phyloP scores from a whole-genome alignment of 352 stramenopile genomes.

The Aphanomyces cochlioides region DNA sequence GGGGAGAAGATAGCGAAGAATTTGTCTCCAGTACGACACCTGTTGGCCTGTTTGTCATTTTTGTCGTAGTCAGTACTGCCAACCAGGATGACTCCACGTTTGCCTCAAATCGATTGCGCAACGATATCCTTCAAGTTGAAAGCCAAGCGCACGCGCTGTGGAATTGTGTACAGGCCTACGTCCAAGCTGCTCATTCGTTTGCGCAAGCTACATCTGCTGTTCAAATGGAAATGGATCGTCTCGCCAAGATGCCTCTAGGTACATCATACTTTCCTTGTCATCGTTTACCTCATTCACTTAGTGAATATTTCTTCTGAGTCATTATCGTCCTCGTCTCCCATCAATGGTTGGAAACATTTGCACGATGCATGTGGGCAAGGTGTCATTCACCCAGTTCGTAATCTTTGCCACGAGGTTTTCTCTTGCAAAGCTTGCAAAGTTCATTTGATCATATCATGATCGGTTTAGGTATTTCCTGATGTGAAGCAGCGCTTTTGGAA shows the following conservation, averaged over 20 bases:
- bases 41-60: not conserved
- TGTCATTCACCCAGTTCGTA: not conserved
- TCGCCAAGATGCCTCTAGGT: constrained; percentile 55
- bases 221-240: constrained; percentile 58
- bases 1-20: constrained; percentile 61
- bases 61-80: not conserved
- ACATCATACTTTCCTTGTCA: constrained; percentile 11
- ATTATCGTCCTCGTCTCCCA: constrained; percentile 2
- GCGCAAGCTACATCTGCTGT: constrained; percentile 49
- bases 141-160: constrained; percentile 67
- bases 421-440: not conserved
- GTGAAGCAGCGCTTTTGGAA: constrained; percentile 80
- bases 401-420: constrained; percentile 22
- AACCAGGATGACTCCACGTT: not conserved
- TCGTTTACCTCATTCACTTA: not conserved
- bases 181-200: constrained; percentile 63
- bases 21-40: constrained; percentile 33
- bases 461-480: constrained; percentile 53
- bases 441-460: constrained; percentile 29
- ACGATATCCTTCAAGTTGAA: constrained; percentile 70
- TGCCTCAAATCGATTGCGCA: constrained; percentile 49
- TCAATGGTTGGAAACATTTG: constrained; percentile 13
- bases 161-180: constrained; percentile 64
- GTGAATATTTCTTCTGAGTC: constrained; percentile 9
- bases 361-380: not conserved